A percentile compares a stretch with the other conserved stretches of the same genome.
These are phyloP conservation scores for Pedinophyceae sp. DNA, from an alignment of 139 green algal genomes.

Conservation along the genomic window DNA sequence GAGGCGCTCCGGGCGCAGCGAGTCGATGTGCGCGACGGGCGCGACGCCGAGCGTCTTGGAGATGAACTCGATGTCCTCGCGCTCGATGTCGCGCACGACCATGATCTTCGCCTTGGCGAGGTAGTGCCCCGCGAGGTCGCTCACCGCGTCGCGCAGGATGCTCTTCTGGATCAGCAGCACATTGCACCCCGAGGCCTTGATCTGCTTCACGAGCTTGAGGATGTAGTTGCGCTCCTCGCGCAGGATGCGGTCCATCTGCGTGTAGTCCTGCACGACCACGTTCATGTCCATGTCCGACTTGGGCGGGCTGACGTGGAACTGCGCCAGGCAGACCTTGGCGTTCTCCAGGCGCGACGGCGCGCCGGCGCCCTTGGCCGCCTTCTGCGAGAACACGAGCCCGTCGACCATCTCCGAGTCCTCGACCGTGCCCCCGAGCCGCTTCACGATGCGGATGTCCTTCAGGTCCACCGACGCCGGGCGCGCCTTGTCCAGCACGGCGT, in stretches of 20 bases:
- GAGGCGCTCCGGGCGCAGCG: slow-evolving; percentile 90
- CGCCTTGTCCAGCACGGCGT: slow-evolving; percentile 66
- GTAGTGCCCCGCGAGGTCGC: slow-evolving; percentile 95
- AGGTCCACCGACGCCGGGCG: slow-evolving; percentile 74
- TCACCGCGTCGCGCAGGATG: slow-evolving; percentile 91
- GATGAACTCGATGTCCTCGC: slow-evolving; percentile 98
- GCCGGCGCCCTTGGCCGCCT: slow-evolving; percentile 66
- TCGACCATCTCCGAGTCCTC: slow-evolving; percentile 90
- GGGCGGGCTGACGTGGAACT: slow-evolving; percentile 88
- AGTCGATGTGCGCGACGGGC: slow-evolving; percentile 89
- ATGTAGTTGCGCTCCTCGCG: slow-evolving; percentile 99
- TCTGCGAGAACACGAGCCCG: slow-evolving; percentile 92
- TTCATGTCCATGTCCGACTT: slow-evolving; percentile 99
- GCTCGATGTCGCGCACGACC: slow-evolving; percentile 92
- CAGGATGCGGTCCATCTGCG: slow-evolving; percentile 74
- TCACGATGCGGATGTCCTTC: slow-evolving; percentile 80
- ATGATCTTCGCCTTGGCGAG: slow-evolving; percentile 99
- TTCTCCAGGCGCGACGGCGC: slow-evolving; percentile 83
- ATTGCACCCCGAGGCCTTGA: slow-evolving; percentile 85
- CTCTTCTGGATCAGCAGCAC: slow-evolving; percentile 98
- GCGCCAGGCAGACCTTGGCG: slow-evolving; percentile 77
- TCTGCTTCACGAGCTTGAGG: slow-evolving; percentile 94
- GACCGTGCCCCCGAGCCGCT: slow-evolving; percentile 87
- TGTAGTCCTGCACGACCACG: slow-evolving; percentile 84
- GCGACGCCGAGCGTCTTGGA: slow-evolving; percentile 69